A percentile compares a stretch with the other conserved stretches of the same genome.
phyloP scores from a whole-genome alignment of 768 basidiomycete genomes.

The Leccinum boreale region DNA sequence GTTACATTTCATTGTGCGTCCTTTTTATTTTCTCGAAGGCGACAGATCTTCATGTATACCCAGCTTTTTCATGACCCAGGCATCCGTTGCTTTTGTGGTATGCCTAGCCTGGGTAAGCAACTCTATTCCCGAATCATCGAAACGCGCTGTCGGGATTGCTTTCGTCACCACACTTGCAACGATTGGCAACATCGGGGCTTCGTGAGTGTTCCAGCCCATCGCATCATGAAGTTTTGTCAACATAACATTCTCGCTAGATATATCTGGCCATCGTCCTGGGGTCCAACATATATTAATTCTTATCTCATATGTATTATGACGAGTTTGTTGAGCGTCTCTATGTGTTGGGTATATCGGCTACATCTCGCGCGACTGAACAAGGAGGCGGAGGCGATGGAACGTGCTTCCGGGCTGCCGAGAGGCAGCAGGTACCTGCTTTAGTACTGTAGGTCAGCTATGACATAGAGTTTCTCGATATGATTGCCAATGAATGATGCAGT shows the following conservation, averaged over 20 bases:
- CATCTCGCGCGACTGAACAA: slow-evolving; percentile 42
- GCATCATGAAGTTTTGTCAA: background rate
- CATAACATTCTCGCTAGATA: slow-evolving; percentile 37
- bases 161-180: slow-evolving; percentile 76
- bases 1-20: slow-evolving; percentile 61
- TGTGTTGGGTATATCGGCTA: slow-evolving; percentile 46
- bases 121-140: slow-evolving; percentile 72
- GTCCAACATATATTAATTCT: slow-evolving; percentile 62
- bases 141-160: slow-evolving; percentile 82
- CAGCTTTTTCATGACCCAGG: slow-evolving; percentile 75
- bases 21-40: background rate
- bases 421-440: slow-evolving; percentile 48
- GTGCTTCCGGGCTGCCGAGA: slow-evolving; percentile 30
- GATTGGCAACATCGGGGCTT: slow-evolving; percentile 77
- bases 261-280: slow-evolving; percentile 66
- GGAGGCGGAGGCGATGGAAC: slow-evolving; percentile 36
- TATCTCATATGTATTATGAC: slow-evolving; percentile 72
- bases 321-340: slow-evolving; percentile 44
- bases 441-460: background rate
- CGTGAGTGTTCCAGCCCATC: slow-evolving; percentile 44
- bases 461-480: background rate
- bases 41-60: background rate
- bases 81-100: slow-evolving; percentile 65
- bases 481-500: background rate
- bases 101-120: slow-evolving; percentile 53